Conservation (phyloP, 371 early-diverging fungal species). For the Capillidium rhysosporum region DNA sequence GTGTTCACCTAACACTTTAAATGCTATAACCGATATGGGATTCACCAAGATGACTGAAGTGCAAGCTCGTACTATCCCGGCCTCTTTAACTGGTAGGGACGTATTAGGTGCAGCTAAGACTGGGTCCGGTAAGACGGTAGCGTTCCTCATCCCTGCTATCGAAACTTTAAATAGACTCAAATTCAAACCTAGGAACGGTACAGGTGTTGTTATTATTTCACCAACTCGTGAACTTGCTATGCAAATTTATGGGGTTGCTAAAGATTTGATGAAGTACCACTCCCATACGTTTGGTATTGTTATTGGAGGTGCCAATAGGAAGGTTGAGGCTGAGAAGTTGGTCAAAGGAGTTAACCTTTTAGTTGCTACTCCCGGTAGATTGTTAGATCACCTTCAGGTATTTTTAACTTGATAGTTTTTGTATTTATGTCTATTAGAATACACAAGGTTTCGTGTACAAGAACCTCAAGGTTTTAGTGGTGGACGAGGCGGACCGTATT, state of each 20-base stretch:
- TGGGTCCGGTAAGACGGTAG: conserved; percentile 96
- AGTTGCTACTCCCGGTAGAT: conserved; percentile 95
- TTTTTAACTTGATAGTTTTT: not conserved
- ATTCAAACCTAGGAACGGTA: conserved; percentile 90
- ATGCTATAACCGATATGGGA: conserved; percentile 81
- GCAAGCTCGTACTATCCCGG: conserved; percentile 89
- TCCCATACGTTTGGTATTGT: conserved; percentile 91
- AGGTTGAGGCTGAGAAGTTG: conserved; percentile 86
- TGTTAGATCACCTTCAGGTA: conserved; percentile 86
- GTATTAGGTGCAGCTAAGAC: conserved; percentile 98
- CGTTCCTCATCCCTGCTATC: conserved; percentile 93
- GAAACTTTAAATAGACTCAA: conserved; percentile 67
- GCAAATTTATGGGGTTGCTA: conserved; percentile 96
- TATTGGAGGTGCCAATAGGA: conserved; percentile 93
- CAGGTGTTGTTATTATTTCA: conserved; percentile 89
- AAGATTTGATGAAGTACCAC: conserved; percentile 78
- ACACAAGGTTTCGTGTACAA: conserved; percentile 81
- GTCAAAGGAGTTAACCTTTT: conserved; percentile 83
- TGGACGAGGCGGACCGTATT: conserved; percentile 99
- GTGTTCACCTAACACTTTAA: conserved; percentile 39
- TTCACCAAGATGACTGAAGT: conserved; percentile 94
- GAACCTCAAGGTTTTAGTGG: conserved; percentile 75
- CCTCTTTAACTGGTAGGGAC: conserved; percentile 89
- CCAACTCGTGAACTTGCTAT: conserved; percentile 99
- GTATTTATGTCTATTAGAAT: conserved; percentile 20